Percentiles rank a stretch among this genome's conserved stretches.
phyloP scores from a whole-genome alignment of 768 basidiomycete species.

The Cyathus striatus region DNA sequence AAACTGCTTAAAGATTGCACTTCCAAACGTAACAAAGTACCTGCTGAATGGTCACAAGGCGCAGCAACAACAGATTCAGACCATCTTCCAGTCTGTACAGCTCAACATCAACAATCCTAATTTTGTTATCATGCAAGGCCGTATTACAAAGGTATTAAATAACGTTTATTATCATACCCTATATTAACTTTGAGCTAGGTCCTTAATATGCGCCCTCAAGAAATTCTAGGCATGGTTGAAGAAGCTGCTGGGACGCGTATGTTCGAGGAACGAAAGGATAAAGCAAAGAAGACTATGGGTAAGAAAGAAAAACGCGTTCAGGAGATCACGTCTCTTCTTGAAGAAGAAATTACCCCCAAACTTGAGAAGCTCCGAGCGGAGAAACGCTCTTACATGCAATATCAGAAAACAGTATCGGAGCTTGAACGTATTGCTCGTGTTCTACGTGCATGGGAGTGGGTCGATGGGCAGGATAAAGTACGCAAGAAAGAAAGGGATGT shows the following conservation, averaged over 20 bases:
- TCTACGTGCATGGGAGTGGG: constrained; percentile 88
- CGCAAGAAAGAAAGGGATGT: constrained; percentile 54
- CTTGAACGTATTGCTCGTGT: constrained; percentile 81
- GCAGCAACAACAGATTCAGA: constrained; percentile 79
- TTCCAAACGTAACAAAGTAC: constrained; percentile 93
- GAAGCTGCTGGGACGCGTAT: constrained; percentile 98
- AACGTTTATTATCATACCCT: constrained; percentile 5
- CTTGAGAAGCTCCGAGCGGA: constrained; percentile 85
- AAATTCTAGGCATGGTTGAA: constrained; percentile 97
- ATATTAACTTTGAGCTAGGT: no score
- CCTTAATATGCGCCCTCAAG: constrained; percentile 96
- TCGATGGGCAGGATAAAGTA: constrained; percentile 48
- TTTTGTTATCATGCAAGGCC: constrained; percentile 99
- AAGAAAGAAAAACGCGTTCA: constrained; percentile 97
- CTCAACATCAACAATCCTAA: constrained; percentile 99
- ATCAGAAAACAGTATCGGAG: constrained; percentile 84
- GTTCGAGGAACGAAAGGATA: constrained; percentile 98
- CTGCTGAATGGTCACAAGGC: constrained; percentile 95
- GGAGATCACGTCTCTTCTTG: constrained; percentile 75
- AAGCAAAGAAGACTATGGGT: constrained; percentile 90
- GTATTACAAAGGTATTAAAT: constrained; percentile 95
- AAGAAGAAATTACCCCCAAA: constrained; percentile 93
- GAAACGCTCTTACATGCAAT: constrained; percentile 84
- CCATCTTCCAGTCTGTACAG: constrained; percentile 93
- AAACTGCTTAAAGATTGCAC: constrained; percentile 59